Conservation (phyloP, 371 early-diverging fungal species). For the Parasitella parasitica region DNA sequence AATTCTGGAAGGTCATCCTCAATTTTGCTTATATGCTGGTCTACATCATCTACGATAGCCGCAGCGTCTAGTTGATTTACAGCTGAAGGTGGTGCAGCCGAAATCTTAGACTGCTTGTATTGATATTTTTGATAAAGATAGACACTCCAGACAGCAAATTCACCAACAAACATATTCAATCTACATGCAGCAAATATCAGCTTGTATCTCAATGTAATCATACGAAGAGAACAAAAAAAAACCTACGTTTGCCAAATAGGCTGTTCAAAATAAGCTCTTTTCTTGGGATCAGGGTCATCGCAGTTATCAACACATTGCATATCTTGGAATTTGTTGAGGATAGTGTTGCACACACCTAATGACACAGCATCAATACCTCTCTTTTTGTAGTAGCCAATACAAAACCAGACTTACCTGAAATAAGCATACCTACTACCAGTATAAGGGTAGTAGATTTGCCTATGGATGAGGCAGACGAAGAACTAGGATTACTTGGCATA, state of each 20-base stretch:
- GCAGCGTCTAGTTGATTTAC: conserved; percentile 45
- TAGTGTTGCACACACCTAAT: conserved; percentile 72
- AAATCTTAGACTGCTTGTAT: not conserved
- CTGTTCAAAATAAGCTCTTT: conserved; percentile 85
- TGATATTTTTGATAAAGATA: conserved; percentile 40
- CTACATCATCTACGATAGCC: conserved; percentile 34
- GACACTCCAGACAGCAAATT: conserved; percentile 57
- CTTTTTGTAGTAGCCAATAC: not conserved
- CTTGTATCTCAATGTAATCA: not conserved
- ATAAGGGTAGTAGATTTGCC: conserved; percentile 10
- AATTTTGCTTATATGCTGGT: conserved; percentile 20
- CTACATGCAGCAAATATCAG: conserved; percentile 9
- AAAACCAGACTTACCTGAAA: conserved; percentile 58
- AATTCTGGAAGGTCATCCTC: conserved; percentile 34
- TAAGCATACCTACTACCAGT: conserved; percentile 76
- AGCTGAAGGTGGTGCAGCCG: conserved; percentile 34
- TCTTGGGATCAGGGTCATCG: conserved; percentile 72
- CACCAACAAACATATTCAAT: conserved; percentile 95
- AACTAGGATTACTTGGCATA: not conserved
- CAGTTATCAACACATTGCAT: conserved; percentile 89
- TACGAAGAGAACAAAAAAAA: too few relatives aligned
- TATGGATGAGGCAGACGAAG: not conserved
- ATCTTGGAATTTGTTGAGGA: conserved; percentile 84
- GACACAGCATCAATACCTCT: not conserved
- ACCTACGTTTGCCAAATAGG: conserved; percentile 93